phyloP scores from a whole-genome alignment of 164 flowering plant genomes.

The Vitis amurensis region DNA sequence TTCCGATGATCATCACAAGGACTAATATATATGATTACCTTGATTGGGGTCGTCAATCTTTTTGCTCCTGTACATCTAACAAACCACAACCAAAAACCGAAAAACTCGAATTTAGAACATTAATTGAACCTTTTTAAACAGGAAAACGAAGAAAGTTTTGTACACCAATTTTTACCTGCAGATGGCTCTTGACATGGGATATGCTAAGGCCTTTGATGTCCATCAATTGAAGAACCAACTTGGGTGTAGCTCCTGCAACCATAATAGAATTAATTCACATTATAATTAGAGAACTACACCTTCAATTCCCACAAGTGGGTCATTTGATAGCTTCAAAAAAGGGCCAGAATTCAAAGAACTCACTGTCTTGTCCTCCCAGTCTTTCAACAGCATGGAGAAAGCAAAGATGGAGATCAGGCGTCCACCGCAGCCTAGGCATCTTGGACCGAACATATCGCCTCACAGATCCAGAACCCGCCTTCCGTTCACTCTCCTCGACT shows the following conservation, averaged over 20 bases:
- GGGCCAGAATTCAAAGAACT: conserved; percentile 1
- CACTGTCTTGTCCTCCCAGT: conserved; percentile 35
- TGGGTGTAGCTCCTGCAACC: conserved; percentile 38
- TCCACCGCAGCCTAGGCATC: conserved; percentile 36
- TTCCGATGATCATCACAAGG: neutral
- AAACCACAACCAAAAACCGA: neutral
- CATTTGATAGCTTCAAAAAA: neutral
- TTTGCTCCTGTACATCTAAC: conserved; percentile 40
- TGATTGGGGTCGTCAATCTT: conserved; percentile 25
- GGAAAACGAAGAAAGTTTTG: neutral
- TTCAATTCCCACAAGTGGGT: neutral
- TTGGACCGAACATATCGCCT: conserved; percentile 30
- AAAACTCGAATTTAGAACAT: too few relatives aligned
- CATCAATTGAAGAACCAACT: conserved; percentile 41
- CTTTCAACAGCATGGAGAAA: conserved; percentile 36
- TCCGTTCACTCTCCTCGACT: conserved; percentile 30
- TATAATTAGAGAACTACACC: neutral
- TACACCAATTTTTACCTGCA: conserved; percentile 24
- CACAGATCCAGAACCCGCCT: conserved; percentile 19
- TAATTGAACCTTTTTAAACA: neutral
- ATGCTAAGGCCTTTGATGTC: conserved; percentile 40
- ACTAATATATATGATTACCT: conserved; percentile 16
- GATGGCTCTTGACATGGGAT: conserved; percentile 44
- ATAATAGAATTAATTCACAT: neutral
- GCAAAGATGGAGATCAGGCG: conserved; percentile 37